Evolutionary conservation across 2,329 filamentous ascomycete species (phyloP), one percentile per base, ranked within the genome.

Genomic region (Exserohilum turcica): DNA sequence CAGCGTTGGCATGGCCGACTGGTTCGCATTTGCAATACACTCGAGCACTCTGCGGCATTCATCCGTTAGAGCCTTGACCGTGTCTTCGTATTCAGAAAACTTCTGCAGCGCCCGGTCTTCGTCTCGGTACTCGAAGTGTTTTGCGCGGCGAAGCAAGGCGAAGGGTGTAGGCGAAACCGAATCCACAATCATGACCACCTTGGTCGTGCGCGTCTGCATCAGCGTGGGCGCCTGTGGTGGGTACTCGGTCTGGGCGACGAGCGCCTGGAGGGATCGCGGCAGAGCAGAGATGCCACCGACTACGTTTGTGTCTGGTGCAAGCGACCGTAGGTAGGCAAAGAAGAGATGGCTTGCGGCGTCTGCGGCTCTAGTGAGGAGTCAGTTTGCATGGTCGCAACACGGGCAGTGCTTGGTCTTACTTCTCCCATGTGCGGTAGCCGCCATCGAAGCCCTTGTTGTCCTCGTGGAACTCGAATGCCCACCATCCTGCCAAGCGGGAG

Each of bases 271-370:
- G 10, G 94, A 96, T 71, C 92, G 88, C 7, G 94, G 94, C 13
- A 99, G 83, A 60, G 88, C 84, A 0, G 92, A 90, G 56, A 97
- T 96, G 40, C 90, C 90, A 59, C 86, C 90, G 46, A 88, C 79
- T 27, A 85, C 84, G 58, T 87, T 83, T 29, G 82, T 72, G 58
- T 93, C 88, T n/a, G 94, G 93, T 1, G 91, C 86, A 40, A 96
- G 79, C 0, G 92, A 97, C 65, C 94, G 86, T 42, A 99, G 84
- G 73, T 97, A 99, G 50, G 94, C 94, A 72, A 99, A 99, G 81
- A 99, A 99, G 48, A 99, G 80, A 78, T 99, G 94, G 68, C 92
- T 96, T 16, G 93, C 92, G 48, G 94, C 94, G 80, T 97, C 92
- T 54, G 94, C 94, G 56, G 93, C 92, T 68, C 90, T 95, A 67